phyloP scores from a whole-genome alignment of 2,329 filamentous ascomycete species.

The Venturia oleaginea region DNA sequence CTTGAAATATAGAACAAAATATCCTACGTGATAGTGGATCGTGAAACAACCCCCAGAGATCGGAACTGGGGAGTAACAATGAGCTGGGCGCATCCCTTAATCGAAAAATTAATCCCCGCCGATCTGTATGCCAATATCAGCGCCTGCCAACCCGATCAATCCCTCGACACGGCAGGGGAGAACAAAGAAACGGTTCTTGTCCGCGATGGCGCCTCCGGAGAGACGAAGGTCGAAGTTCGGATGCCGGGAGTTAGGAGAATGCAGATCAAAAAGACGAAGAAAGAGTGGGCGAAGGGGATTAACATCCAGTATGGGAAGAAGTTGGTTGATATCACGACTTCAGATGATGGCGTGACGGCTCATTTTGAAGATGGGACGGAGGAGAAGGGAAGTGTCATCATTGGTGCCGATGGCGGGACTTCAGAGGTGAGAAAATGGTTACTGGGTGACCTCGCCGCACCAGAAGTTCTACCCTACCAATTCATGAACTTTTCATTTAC shows the following conservation, averaged over 20 bases:
- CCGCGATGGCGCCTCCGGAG: conserved; percentile 13
- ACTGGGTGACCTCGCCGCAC: conserved; percentile 11
- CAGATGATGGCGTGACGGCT: conserved; percentile 12
- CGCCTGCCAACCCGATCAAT: conserved; percentile 13
- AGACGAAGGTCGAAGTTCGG: conserved; percentile 10
- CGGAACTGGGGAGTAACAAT: conserved; percentile 14
- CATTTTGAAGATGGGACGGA: conserved; percentile 13
- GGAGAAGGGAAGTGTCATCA: conserved; percentile 13
- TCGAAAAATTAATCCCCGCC: conserved; percentile 9
- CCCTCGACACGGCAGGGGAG: conserved; percentile 9
- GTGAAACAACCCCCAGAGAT: conserved; percentile 10
- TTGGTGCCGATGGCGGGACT: conserved; percentile 13
- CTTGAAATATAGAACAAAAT: conserved; percentile 10
- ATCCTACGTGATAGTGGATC: conserved; percentile 8
- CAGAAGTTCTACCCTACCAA: conserved; percentile 13
- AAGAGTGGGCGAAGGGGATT: conserved; percentile 9
- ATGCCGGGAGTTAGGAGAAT: conserved; percentile 12
- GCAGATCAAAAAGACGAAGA: conserved; percentile 15
- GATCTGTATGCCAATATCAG: conserved; percentile 5
- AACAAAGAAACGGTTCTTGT: conserved; percentile 11
- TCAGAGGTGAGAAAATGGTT: conserved; percentile 12
- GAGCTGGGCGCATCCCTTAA: conserved; percentile 12
- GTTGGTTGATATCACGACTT: conserved; percentile 6
- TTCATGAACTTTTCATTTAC: conserved; percentile 16
- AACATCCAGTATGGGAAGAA: conserved; percentile 15